Evolutionary conservation across 148 eudicot species (phyloP).

Genomic region (Bassia scoparia): DNA sequence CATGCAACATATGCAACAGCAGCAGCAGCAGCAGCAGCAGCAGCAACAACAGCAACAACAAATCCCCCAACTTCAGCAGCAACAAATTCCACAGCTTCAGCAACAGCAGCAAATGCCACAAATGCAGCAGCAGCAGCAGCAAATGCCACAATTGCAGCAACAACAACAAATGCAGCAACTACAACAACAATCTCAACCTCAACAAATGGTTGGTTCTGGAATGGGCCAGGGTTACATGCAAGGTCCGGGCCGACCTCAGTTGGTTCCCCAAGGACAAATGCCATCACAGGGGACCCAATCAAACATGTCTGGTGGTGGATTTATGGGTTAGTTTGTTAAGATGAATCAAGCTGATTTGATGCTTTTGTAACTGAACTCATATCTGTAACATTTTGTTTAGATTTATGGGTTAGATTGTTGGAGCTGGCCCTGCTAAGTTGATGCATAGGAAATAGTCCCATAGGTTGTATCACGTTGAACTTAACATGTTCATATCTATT

Average conservation of each 20-base stretch:
- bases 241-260: slow-evolving; percentile 67
- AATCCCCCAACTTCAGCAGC: slow-evolving; percentile 38
- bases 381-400: too few relatives aligned
- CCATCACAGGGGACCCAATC: slow-evolving; percentile 70
- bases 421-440: neutral
- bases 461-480: neutral
- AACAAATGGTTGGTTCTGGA: slow-evolving; percentile 62
- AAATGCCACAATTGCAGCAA: slow-evolving; percentile 24
- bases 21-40: slow-evolving; percentile 29
- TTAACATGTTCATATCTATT: neutral
- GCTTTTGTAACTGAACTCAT: neutral
- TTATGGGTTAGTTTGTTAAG: slow-evolving; percentile 35
- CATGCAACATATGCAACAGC: slow-evolving; percentile 37
- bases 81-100: slow-evolving; percentile 35
- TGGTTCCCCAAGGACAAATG: slow-evolving; percentile 68
- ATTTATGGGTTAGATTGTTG: neutral
- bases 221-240: slow-evolving; percentile 70
- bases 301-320: slow-evolving; percentile 70
- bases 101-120: slow-evolving; percentile 40
- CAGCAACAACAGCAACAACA: slow-evolving; percentile 48
- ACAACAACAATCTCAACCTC: slow-evolving; percentile 51
- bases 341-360: neutral
- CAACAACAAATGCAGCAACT: slow-evolving; percentile 27
- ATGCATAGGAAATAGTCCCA: neutral
- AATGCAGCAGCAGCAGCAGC: slow-evolving; percentile 41